Conservation (phyloP, 768 basidiomycete species). For the Xerocomellus dryophilus region DNA sequence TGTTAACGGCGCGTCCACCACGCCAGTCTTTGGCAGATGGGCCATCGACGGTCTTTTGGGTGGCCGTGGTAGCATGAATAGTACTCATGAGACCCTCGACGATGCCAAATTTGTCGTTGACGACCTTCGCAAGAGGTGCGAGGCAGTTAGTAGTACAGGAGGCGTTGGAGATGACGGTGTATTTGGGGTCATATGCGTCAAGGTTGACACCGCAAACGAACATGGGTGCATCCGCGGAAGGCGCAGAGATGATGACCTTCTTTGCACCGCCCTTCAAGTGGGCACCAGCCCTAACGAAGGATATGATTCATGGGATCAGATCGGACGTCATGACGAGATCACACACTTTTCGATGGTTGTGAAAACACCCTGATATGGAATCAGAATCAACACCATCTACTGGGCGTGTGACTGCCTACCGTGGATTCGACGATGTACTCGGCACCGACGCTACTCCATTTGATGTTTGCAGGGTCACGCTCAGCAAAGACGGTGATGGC, state of each 20-base stretch:
- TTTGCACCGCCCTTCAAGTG: constrained; percentile 99
- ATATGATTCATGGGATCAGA: constrained; percentile 3
- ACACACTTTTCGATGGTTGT: constrained; percentile 85
- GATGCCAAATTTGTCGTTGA: constrained; percentile 96
- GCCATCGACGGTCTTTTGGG: constrained; percentile 93
- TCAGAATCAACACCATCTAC: not conserved
- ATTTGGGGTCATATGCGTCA: constrained; percentile 83
- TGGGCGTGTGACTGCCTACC: constrained; percentile 40
- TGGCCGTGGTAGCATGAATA: constrained; percentile 94
- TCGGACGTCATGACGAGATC: constrained; percentile 8
- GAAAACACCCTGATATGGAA: constrained; percentile 76
- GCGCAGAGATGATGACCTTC: constrained; percentile 99
- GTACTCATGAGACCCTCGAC: constrained; percentile 98
- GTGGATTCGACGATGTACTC: constrained; percentile 97
- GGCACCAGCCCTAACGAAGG: constrained; percentile 62
- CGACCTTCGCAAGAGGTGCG: constrained; percentile 97
- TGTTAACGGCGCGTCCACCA: constrained; percentile 91
- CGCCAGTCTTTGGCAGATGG: constrained; percentile 97
- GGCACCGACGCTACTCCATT: constrained; percentile 78
- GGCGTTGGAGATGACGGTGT: constrained; percentile 95
- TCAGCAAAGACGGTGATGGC: constrained; percentile 76
- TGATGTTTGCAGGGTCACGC: constrained; percentile 82
- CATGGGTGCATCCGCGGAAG: constrained; percentile 96
- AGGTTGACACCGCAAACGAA: constrained; percentile 95
- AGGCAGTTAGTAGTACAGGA: constrained; percentile 99